These are phyloP conservation scores for Tolypocladium endophyticum DNA, from an alignment of 2,329 filamentous ascomycete genomes.

Conservation along the genomic window DNA sequence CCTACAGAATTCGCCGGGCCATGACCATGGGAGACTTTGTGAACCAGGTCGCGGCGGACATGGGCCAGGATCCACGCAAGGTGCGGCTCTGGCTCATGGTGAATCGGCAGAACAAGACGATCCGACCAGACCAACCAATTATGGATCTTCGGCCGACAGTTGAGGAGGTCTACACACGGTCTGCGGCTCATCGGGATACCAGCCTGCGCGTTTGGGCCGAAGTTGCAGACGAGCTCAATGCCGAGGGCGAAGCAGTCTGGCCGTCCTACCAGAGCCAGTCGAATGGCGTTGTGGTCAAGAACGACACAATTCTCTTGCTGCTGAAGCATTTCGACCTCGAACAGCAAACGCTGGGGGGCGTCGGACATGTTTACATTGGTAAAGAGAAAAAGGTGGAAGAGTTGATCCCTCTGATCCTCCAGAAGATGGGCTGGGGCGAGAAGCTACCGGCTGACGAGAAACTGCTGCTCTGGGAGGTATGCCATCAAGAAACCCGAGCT, in stretches of 20 bases:
- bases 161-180: slow-evolving; percentile 52
- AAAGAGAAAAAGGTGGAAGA: slow-evolving; percentile 85
- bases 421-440: slow-evolving; percentile 77
- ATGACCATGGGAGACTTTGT: slow-evolving; percentile 69
- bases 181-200: slow-evolving; percentile 53
- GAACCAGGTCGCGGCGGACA: slow-evolving; percentile 58
- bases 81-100: slow-evolving; percentile 95
- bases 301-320: slow-evolving; percentile 69
- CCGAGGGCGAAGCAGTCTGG: slow-evolving; percentile 64
- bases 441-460: slow-evolving; percentile 55
- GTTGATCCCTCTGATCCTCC: slow-evolving; percentile 63
- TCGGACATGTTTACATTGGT: slow-evolving; percentile 77
- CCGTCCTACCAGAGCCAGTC: slow-evolving; percentile 49
- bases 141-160: slow-evolving; percentile 66
- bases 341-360: slow-evolving; percentile 62
- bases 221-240: slow-evolving; percentile 53
- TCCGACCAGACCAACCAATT: slow-evolving; percentile 80
- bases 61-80: slow-evolving; percentile 54
- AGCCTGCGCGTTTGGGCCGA: slow-evolving; percentile 83
- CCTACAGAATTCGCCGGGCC: slow-evolving; percentile 64
- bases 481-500: not conserved
- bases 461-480: slow-evolving; percentile 65
- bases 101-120: slow-evolving; percentile 94
- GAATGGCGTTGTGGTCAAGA: slow-evolving; percentile 46
- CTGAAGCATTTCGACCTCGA: slow-evolving; percentile 84